phyloP scores from a whole-genome alignment of 257 asterid genomes.

The Fraxinus cuspidata region DNA sequence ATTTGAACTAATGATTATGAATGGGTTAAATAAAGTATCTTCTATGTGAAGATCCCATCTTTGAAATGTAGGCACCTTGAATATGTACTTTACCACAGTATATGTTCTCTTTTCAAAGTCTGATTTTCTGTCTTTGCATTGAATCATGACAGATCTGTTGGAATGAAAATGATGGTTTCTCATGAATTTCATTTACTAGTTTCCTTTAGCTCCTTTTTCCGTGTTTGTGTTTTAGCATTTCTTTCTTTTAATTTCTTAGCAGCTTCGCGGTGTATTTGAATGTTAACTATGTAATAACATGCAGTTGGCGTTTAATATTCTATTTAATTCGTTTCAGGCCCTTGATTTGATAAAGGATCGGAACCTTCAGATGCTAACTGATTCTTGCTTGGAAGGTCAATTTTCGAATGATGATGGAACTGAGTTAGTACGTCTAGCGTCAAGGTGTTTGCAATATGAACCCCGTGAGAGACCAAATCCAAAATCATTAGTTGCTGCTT shows the following conservation, averaged over 20 bases:
- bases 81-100: background rate
- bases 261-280: background rate
- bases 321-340: conserved; percentile 46
- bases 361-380: conserved; percentile 73
- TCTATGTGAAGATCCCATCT: background rate
- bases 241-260: background rate
- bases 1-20: background rate
- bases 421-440: conserved; percentile 71
- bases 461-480: conserved; percentile 80
- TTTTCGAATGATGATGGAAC: conserved; percentile 60
- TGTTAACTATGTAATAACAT: conserved; percentile 4
- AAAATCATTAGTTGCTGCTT: conserved; percentile 59
- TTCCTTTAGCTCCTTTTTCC: background rate
- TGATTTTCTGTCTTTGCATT: background rate
- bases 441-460: conserved; percentile 70
- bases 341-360: conserved; percentile 78
- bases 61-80: background rate
- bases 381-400: conserved; percentile 80
- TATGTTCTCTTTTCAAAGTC: background rate
- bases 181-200: background rate
- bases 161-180: background rate
- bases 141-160: conserved; percentile 7
- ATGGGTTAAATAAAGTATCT: background rate
- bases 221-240: background rate
- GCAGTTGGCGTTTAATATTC: background rate